A percentile compares a stretch with the other conserved stretches of the same genome.
Conservation (phyloP, 1,284 basidiomycete genomes). For the Ustilago cynodontis region DNA sequence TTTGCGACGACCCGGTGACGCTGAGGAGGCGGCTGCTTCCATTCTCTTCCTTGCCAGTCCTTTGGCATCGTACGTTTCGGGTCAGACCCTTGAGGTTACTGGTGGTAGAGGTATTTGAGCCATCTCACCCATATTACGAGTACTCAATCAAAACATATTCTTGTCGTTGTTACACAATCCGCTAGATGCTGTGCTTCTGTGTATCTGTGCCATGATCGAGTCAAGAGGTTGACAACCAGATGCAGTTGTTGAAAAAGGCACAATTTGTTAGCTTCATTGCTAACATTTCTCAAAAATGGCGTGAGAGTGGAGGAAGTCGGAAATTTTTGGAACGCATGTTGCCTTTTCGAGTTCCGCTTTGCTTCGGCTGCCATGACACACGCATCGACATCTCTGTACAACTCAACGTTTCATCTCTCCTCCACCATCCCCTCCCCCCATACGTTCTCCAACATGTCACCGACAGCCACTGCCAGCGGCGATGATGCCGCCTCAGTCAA, state of each 20-base stretch:
- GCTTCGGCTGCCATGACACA: neutral
- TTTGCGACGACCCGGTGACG: slow-evolving; percentile 78
- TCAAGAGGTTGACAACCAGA: too few relatives aligned
- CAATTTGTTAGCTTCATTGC: neutral
- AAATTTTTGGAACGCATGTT: slow-evolving; percentile 8
- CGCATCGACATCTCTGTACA: too few relatives aligned
- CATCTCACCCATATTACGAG: neutral
- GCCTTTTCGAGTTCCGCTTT: slow-evolving; percentile 3
- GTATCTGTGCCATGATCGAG: too few relatives aligned
- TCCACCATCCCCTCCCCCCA: slow-evolving; percentile 12
- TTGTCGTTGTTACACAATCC: too few relatives aligned
- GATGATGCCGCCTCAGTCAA: slow-evolving; percentile 7
- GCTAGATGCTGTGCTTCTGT: too few relatives aligned
- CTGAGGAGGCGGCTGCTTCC: slow-evolving; percentile 81
- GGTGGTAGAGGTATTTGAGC: slow-evolving; percentile 61
- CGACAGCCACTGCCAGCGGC: slow-evolving; percentile 23
- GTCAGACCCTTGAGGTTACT: slow-evolving; percentile 77
- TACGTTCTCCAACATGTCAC: slow-evolving; percentile 21
- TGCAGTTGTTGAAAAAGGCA: too few relatives aligned
- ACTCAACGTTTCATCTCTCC: neutral
- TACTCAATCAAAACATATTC: neutral
- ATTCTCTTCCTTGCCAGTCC: slow-evolving; percentile 75
- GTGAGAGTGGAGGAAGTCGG: slow-evolving; percentile 13
- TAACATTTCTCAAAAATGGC: slow-evolving; percentile 4
- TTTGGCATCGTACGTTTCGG: slow-evolving; percentile 82